Evolutionary conservation across 108 stramenopile species (phyloP).

Genomic region (Epithemia pelagica): DNA sequence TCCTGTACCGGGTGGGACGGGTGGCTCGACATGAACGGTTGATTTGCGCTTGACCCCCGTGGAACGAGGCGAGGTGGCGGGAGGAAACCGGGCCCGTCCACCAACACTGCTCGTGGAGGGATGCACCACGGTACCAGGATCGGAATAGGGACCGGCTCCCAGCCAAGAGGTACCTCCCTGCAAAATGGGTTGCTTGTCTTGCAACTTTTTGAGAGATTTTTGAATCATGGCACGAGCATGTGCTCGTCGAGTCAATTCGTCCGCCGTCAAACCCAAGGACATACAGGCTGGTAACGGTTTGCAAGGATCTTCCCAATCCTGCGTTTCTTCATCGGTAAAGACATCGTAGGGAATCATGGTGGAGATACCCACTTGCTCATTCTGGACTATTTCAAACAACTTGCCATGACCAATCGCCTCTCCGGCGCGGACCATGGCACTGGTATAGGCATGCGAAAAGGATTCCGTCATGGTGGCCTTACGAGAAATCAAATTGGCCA

Average conservation of each 20-base stretch:
- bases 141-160: conserved; percentile 53
- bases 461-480: conserved; percentile 66
- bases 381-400: conserved; percentile 70
- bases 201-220: conserved; percentile 75
- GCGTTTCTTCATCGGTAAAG: conserved; percentile 55
- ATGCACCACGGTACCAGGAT: conserved; percentile 22
- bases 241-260: conserved; percentile 61
- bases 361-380: conserved; percentile 56
- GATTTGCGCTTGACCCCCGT: conserved; percentile 27
- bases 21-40: conserved; percentile 28
- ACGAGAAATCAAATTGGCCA: conserved; percentile 56
- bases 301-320: conserved; percentile 84
- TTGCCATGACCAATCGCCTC: conserved; percentile 76
- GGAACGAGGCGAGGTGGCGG: conserved; percentile 19
- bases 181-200: conserved; percentile 65
- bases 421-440: conserved; percentile 75
- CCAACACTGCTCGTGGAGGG: conserved; percentile 2
- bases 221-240: conserved; percentile 76
- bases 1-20: conserved; percentile 46
- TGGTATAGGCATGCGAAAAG: conserved; percentile 78
- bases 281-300: conserved; percentile 40
- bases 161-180: conserved; percentile 51
- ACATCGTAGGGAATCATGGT: conserved; percentile 81
- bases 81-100: conserved; percentile 8
- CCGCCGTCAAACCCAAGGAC: conserved; percentile 45